phyloP scores from a whole-genome alignment of 805 yeast species.

The Zygosaccharomyces bailii region DNA sequence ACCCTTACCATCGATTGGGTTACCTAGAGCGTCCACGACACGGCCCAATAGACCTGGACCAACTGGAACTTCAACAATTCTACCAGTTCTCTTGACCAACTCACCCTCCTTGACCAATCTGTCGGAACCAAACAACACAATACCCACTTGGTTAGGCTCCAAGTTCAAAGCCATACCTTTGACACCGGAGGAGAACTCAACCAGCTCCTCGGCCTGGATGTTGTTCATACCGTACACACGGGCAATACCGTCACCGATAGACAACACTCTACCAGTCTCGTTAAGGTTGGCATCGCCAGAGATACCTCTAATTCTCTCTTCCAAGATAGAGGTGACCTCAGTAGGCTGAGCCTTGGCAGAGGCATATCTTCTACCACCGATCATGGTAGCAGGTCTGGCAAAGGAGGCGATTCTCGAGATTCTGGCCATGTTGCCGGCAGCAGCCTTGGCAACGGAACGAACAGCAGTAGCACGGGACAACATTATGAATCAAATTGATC shows the following conservation, averaged over 20 bases:
- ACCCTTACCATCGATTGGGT: slow-evolving; percentile 99
- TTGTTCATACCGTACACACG: slow-evolving; percentile 99
- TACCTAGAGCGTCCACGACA: slow-evolving; percentile 98
- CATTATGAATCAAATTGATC: slow-evolving; percentile 42
- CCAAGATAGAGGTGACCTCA: slow-evolving; percentile 97
- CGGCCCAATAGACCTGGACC: slow-evolving; percentile 98
- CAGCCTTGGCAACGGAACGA: slow-evolving; percentile 78
- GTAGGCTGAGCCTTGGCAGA: slow-evolving; percentile 96
- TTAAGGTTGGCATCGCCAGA: slow-evolving; percentile 95
- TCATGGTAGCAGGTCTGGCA: slow-evolving; percentile 65
- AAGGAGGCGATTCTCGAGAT: slow-evolving; percentile 53
- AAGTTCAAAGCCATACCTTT: slow-evolving; percentile 99
- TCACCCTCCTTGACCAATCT: slow-evolving; percentile 98
- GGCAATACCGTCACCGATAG: slow-evolving; percentile 99
- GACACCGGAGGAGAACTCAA: slow-evolving; percentile 98
- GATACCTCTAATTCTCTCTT: slow-evolving; percentile 99
- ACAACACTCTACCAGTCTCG: slow-evolving; percentile 98
- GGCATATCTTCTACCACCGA: slow-evolving; percentile 82
- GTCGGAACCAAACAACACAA: slow-evolving; percentile 99
- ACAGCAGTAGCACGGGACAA: slow-evolving; percentile 82
- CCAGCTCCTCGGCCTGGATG: slow-evolving; percentile 99
- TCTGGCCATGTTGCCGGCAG: slow-evolving; percentile 40
- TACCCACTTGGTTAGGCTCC: slow-evolving; percentile 99
- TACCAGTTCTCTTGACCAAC: slow-evolving; percentile 99
- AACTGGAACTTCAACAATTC: slow-evolving; percentile 98